Evolutionary conservation across 148 eudicot species (phyloP).

Genomic region (Cornus controversa): DNA sequence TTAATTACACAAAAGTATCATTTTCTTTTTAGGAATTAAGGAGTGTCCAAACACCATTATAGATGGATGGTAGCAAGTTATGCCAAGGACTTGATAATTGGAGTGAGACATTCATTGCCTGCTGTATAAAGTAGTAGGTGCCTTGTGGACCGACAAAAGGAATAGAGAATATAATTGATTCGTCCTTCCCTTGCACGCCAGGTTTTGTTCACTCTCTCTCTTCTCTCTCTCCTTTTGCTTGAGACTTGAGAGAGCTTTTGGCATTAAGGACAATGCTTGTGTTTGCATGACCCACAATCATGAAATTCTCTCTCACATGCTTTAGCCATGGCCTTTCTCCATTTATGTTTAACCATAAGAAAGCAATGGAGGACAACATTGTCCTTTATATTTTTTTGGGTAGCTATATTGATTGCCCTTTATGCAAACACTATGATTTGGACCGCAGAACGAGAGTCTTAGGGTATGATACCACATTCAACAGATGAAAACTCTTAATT

Average conservation of each 20-base stretch:
- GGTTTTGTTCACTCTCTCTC: conserved; percentile 33
- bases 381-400: no score
- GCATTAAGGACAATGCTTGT: background rate
- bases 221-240: no score
- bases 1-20: no score
- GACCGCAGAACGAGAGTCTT: no score
- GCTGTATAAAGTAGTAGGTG: background rate
- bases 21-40: no score
- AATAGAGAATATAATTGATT: conserved; percentile 21
- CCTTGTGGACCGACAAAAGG: conserved; percentile 1
- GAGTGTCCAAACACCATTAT: background rate
- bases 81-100: background rate
- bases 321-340: no score
- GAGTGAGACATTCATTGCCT: background rate
- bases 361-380: no score
- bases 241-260: conserved; percentile 21
- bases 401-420: no score
- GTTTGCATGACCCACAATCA: background rate
- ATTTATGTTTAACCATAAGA: no score
- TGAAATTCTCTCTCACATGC: background rate
- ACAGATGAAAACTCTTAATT: no score
- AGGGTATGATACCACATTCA: no score
- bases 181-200: conserved; percentile 42
- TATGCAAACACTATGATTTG: no score
- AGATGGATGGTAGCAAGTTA: background rate